Evolutionary conservation across 169 alveolate species (phyloP), one percentile per base, ranked within the genome.

Genomic region (Cryptosporidium sp.): DNA sequence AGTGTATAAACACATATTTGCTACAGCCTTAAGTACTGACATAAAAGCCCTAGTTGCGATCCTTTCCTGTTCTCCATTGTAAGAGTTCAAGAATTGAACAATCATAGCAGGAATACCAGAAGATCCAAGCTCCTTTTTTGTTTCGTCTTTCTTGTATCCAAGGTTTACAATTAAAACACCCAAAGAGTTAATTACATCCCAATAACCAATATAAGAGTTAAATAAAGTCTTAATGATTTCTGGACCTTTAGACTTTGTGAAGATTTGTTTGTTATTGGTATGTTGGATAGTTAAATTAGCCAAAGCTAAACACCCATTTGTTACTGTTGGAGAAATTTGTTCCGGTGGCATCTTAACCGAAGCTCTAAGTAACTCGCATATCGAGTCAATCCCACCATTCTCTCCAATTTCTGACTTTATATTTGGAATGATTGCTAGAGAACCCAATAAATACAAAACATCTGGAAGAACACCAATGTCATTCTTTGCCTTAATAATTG

Each of bases 41-140:
- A 94, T 96, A 48, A 96, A 75, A 73, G 97, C 95, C 29, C 98
- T 91, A 10, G 94, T 93, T 59, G 97, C 96, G 84, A 91, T 80
- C 31, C 91, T 91, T 91, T 95, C 91, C 43, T 93, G 92, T 39
- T 94, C 89, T 16, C 96, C 96, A n/a, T 92, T 95, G 67, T 92
- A 94, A 39, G 89, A 73, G 85, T 84, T 86, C 70, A 94, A 86
- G 80, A 96, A 94, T 51, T 93, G 93, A 31, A 95, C 97, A 69
- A 96, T 94, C n/a, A 96, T 97, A 18, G 94, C 96, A 4, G 97
- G 97, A 7, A 97, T 96, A 6, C 97, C 97, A 55, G 93, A 92
- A 37, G 92, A 91, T 4, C 98, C 98, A 58, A 94, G 94, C 14
- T 86, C 84, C 84, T 92, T 95, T 91, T 96, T 96, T 92, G 95